These are phyloP conservation scores for Brassica cretica DNA, from an alignment of 345 rosid genomes.

Conservation along the genomic window DNA sequence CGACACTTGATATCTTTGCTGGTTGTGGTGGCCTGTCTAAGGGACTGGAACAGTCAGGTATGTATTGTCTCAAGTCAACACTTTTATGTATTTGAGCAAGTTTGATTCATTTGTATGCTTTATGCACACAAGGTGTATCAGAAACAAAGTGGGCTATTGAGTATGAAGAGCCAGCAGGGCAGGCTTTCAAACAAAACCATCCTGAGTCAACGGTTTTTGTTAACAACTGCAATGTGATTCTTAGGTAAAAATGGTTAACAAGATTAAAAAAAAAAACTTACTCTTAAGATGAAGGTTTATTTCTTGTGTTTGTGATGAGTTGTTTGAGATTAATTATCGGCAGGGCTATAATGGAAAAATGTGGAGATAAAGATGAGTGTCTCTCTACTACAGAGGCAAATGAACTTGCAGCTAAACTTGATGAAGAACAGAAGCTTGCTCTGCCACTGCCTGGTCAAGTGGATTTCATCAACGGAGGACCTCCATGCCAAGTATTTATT, in stretches of 20 bases:
- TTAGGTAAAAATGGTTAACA: slow-evolving; percentile 43
- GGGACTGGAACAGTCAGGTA: slow-evolving; percentile 66
- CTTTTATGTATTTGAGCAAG: not conserved
- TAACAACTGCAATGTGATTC: slow-evolving; percentile 86
- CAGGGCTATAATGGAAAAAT: slow-evolving; percentile 78
- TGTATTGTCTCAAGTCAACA: not conserved
- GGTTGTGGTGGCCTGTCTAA: slow-evolving; percentile 87
- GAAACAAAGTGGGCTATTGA: slow-evolving; percentile 87
- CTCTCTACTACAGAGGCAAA: slow-evolving; percentile 72
- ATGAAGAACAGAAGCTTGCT: slow-evolving; percentile 39
- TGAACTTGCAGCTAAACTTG: slow-evolving; percentile 47
- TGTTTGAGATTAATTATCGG: slow-evolving; percentile 24
- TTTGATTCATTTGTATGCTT: slow-evolving; percentile 48
- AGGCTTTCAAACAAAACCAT: slow-evolving; percentile 71
- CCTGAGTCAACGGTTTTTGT: slow-evolving; percentile 66
- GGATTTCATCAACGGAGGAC: slow-evolving; percentile 93
- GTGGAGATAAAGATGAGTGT: slow-evolving; percentile 83
- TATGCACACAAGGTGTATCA: slow-evolving; percentile 57
- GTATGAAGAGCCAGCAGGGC: slow-evolving; percentile 90
- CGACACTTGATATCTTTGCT: slow-evolving; percentile 80
- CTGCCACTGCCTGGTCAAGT: slow-evolving; percentile 68
- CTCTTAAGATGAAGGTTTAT: not conserved
- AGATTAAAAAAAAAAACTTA: not conserved
- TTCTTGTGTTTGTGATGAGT: slow-evolving; percentile 17
- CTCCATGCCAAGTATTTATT: slow-evolving; percentile 81